Percentiles rank a stretch among this genome's conserved stretches.
These are phyloP conservation scores for Arachis monticola DNA, from an alignment of 331 rosid species.

Conservation along the genomic window DNA sequence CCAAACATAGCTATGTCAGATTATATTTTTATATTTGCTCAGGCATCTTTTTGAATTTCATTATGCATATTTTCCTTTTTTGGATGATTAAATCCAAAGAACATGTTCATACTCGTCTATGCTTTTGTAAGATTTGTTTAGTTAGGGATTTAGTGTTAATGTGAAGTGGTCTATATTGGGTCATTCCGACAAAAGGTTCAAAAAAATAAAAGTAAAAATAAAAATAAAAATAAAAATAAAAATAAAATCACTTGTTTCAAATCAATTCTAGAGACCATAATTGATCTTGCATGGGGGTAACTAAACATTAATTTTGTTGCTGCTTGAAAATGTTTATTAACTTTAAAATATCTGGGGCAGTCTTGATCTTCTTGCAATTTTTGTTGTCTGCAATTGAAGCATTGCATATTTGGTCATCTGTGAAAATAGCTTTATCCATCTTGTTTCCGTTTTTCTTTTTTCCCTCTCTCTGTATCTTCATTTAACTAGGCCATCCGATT, in stretches of 20 bases:
- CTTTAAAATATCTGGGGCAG: constrained; percentile 4
- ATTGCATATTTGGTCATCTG: background rate
- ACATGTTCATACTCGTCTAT: background rate
- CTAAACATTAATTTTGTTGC: background rate
- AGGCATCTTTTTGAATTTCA: constrained; percentile 6
- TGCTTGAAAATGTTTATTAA: background rate
- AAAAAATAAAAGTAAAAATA: too few species aligned
- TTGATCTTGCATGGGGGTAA: too few species aligned
- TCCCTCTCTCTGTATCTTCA: too few species aligned
- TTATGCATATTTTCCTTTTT: background rate
- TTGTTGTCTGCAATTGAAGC: background rate
- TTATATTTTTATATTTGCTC: constrained; percentile 21
- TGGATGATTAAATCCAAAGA: background rate
- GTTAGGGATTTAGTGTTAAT: too few species aligned
- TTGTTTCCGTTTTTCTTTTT: too few species aligned
- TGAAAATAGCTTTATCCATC: background rate
- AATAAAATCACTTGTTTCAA: too few species aligned
- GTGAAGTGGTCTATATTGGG: too few species aligned
- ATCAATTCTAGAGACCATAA: too few species aligned
- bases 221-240: too few species aligned
- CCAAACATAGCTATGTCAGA: constrained; percentile 15
- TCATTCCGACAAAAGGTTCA: too few species aligned
- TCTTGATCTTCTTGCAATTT: background rate
- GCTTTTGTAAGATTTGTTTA: background rate
- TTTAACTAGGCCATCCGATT: too few species aligned